These are phyloP conservation scores for Mucor irregularis DNA, from an alignment of 371 early-diverging fungal genomes.

Conservation along the genomic window DNA sequence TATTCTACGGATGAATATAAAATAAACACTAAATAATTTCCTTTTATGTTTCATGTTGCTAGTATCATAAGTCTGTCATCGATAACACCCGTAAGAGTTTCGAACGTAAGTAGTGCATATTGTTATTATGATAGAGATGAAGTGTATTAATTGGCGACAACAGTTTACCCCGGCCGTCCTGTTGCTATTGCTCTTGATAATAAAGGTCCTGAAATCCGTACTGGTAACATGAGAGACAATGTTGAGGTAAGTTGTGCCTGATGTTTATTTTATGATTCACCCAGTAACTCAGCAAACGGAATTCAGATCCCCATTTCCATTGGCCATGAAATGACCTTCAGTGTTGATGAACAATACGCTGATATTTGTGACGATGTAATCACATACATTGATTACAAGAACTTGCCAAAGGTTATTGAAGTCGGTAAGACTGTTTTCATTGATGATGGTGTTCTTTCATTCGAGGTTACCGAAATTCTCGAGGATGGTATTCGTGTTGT, in stretches of 20 bases:
- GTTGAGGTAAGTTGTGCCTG: slow-evolving; percentile 48
- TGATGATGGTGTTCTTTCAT: slow-evolving; percentile 85
- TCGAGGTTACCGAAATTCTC: slow-evolving; percentile 71
- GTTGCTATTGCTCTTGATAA: slow-evolving; percentile 89
- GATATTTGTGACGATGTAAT: slow-evolving; percentile 67
- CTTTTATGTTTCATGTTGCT: background rate
- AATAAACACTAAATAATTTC: no score
- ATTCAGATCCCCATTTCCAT: slow-evolving; percentile 57
- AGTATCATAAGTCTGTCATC: slow-evolving; percentile 86
- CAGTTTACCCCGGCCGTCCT: slow-evolving; percentile 65
- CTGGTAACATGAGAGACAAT: slow-evolving; percentile 73
- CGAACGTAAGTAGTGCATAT: slow-evolving; percentile 34
- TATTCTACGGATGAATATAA: background rate
- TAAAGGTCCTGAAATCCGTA: slow-evolving; percentile 87
- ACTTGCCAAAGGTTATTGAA: slow-evolving; percentile 78
- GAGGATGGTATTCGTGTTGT: slow-evolving; percentile 67
- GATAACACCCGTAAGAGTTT: slow-evolving; percentile 71
- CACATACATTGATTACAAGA: slow-evolving; percentile 88
- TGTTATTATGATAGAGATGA: background rate
- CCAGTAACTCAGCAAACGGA: background rate
- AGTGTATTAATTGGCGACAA: background rate
- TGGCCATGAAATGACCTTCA: slow-evolving; percentile 85
- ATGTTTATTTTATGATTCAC: background rate
- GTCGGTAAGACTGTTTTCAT: slow-evolving; percentile 86
- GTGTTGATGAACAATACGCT: slow-evolving; percentile 71